Evolutionary conservation across 73 alveolate species (phyloP).

Genomic region (Paramecium bursaria): DNA sequence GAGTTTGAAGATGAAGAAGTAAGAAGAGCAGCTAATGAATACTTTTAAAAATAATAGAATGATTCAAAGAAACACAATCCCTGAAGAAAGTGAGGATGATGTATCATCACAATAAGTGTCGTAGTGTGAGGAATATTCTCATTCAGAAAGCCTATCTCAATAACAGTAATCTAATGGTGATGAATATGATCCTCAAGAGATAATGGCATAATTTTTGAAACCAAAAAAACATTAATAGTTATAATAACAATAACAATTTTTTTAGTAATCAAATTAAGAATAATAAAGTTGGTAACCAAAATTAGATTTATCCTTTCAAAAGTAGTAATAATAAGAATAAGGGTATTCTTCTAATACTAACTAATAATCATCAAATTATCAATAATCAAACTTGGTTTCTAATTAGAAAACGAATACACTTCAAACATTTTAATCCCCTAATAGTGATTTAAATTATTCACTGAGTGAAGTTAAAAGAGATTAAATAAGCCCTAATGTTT

Average conservation of each 20-base stretch:
- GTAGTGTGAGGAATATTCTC: not conserved
- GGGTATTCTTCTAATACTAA: too few species aligned
- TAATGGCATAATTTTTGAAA: slow-evolving; percentile 20
- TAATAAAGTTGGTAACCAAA: not conserved
- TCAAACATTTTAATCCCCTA: not conserved
- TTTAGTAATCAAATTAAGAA: not conserved
- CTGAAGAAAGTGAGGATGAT: slow-evolving; percentile 53
- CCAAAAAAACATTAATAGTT: slow-evolving; percentile 15
- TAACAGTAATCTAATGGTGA: slow-evolving; percentile 27
- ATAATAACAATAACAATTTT: not conserved
- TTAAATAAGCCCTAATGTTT: slow-evolving; percentile 19
- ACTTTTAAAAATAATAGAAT: not conserved
- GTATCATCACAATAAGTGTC: slow-evolving; percentile 19
- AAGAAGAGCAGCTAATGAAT: slow-evolving; percentile 16
- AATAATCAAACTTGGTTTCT: not conserved
- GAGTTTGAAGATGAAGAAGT: slow-evolving; percentile 3
- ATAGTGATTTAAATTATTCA: slow-evolving; percentile 37
- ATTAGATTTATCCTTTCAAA: too few species aligned
- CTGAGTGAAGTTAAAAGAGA: slow-evolving; percentile 36
- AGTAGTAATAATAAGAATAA: too few species aligned
- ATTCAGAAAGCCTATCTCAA: not conserved
- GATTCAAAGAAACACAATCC: slow-evolving; percentile 7
- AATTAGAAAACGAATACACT: not conserved
- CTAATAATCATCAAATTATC: too few species aligned
- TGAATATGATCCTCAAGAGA: slow-evolving; percentile 18